Percentiles rank a stretch among this genome's conserved stretches.
phyloP scores from a whole-genome alignment of 768 basidiomycete species.

The Mycena haematopus region DNA sequence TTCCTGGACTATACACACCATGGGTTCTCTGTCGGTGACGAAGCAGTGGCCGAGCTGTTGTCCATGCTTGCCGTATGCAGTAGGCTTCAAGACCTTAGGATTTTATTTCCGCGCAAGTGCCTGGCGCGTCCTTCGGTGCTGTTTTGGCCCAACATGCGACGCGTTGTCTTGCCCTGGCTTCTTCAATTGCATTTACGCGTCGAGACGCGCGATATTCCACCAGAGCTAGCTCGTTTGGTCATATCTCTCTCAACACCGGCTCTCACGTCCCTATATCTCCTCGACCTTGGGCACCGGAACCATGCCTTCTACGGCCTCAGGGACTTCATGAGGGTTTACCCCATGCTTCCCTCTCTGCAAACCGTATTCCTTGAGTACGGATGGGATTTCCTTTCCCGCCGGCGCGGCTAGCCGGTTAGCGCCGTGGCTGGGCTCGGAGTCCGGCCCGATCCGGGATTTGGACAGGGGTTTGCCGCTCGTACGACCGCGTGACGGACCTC shows the following conservation, averaged over 20 bases:
- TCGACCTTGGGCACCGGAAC: constrained; percentile 47
- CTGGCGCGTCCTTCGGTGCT: constrained; percentile 34
- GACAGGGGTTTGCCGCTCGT: constrained; percentile 9
- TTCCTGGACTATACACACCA: constrained; percentile 78
- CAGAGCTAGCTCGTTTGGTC: constrained; percentile 60
- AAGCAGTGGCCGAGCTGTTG: constrained; percentile 63
- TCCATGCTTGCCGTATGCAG: constrained; percentile 62
- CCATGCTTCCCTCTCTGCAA: constrained; percentile 44
- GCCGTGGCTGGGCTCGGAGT: constrained; percentile 6
- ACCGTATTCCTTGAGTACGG: constrained; percentile 50
- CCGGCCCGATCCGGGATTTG: constrained; percentile 3
- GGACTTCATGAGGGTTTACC: constrained; percentile 53
- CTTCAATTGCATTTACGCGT: constrained; percentile 55
- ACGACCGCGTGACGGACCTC: background rate
- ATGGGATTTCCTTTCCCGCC: constrained; percentile 43
- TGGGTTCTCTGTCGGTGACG: constrained; percentile 63
- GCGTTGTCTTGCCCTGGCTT: constrained; percentile 53
- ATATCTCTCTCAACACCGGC: constrained; percentile 56
- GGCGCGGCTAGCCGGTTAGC: background rate
- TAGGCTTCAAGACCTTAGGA: constrained; percentile 56
- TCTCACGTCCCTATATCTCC: constrained; percentile 54
- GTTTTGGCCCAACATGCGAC: constrained; percentile 36
- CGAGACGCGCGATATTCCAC: constrained; percentile 63
- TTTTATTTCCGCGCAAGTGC: constrained; percentile 57
- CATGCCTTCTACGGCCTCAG: constrained; percentile 52